phyloP scores from a whole-genome alignment of 768 basidiomycete genomes.

The Cystoderma amianthinum region DNA sequence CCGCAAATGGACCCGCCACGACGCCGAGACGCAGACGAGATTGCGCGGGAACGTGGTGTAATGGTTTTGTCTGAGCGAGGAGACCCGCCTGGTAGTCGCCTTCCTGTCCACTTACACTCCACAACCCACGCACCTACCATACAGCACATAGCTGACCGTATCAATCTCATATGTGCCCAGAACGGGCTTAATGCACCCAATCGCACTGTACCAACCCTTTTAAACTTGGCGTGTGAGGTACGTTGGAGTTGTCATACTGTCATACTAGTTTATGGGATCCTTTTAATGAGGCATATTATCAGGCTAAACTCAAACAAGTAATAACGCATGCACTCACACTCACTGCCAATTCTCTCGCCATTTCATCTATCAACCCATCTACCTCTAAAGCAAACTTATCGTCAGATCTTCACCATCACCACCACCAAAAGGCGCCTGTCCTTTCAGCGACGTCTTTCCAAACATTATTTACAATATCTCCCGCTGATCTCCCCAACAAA shows the following conservation, averaged over 20 bases:
- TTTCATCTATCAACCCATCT: slow-evolving; percentile 68
- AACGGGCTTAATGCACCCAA: slow-evolving; percentile 59
- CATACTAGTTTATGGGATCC: no score
- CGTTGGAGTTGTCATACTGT: no score
- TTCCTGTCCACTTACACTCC: slow-evolving; percentile 69
- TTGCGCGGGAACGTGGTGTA: slow-evolving; percentile 64
- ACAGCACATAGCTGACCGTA: slow-evolving; percentile 72
- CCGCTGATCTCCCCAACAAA: slow-evolving; percentile 71
- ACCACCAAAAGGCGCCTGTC: slow-evolving; percentile 31
- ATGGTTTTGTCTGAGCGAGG: slow-evolving; percentile 57
- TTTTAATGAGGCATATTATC: slow-evolving; percentile 2
- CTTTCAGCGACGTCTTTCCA: slow-evolving; percentile 70
- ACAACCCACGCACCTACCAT: slow-evolving; percentile 65
- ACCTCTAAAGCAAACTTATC: slow-evolving; percentile 14
- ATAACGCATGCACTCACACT: slow-evolving; percentile 76
- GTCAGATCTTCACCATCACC: slow-evolving; percentile 17
- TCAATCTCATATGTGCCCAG: slow-evolving; percentile 78
- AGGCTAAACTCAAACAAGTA: slow-evolving; percentile 82
- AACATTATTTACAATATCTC: slow-evolving; percentile 70
- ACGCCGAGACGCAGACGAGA: slow-evolving; percentile 54
- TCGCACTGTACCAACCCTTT: slow-evolving; percentile 56
- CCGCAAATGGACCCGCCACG: slow-evolving; percentile 31
- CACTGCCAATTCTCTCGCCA: slow-evolving; percentile 69
- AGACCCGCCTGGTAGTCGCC: slow-evolving; percentile 64
- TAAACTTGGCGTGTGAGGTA: slow-evolving; percentile 78